Percentiles rank a stretch among this genome's conserved stretches.
phyloP scores from a whole-genome alignment of 2,329 filamentous ascomycete species.

The Colletotrichum filicis region DNA sequence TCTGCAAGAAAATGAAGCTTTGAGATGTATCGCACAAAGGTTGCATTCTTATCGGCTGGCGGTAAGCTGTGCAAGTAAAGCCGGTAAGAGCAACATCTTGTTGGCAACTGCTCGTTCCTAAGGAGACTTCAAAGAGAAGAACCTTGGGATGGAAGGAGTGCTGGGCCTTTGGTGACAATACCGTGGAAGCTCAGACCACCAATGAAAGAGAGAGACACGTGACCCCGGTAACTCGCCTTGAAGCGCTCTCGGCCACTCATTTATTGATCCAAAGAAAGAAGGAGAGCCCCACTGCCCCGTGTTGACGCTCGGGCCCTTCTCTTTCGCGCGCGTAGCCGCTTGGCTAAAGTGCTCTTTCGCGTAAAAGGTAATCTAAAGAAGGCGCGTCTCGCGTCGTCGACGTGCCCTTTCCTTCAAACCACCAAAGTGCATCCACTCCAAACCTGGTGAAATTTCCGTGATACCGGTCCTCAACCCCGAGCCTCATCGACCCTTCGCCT shows the following conservation, averaged over 20 bases:
- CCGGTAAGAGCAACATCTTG: not conserved
- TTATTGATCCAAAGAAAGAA: not conserved
- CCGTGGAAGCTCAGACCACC: not conserved
- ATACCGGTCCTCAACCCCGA: constrained; percentile 17
- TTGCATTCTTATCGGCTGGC: not conserved
- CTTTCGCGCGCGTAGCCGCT: constrained; percentile 4
- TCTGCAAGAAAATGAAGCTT: not conserved
- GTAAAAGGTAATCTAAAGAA: constrained; percentile 16
- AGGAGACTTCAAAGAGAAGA: not conserved
- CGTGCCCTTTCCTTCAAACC: constrained; percentile 28
- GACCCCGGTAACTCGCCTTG: not conserved
- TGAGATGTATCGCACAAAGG: not conserved
- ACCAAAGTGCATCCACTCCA: constrained; percentile 28
- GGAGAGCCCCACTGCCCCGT: not conserved
- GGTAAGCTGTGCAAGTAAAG: not conserved
- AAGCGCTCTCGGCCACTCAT: not conserved
- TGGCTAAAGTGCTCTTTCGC: constrained; percentile 33
- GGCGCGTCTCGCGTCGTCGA: constrained; percentile 31
- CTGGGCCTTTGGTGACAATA: not conserved
- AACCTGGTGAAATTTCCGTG: constrained; percentile 29
- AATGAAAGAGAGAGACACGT: not conserved
- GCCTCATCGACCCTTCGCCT: constrained; percentile 21
- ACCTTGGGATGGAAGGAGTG: not conserved
- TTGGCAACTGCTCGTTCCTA: not conserved
- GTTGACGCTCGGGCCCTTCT: not conserved